Percentiles rank a stretch among this genome's conserved stretches.
phyloP scores from a whole-genome alignment of 139 green algal genomes.

The Coccomyxa sp. region DNA sequence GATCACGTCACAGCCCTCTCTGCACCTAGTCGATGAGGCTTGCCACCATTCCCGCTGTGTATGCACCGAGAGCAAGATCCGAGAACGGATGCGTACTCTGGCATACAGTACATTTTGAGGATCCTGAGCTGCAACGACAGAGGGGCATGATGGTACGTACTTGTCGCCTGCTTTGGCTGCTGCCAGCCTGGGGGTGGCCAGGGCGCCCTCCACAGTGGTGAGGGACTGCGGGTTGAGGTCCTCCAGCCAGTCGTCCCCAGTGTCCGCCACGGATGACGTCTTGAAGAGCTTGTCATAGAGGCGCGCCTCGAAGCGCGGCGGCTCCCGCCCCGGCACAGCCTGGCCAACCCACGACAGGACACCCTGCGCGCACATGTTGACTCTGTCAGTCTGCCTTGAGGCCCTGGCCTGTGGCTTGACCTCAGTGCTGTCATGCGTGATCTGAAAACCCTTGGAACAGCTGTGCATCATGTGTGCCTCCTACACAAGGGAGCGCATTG shows the following conservation, averaged over 20 bases:
- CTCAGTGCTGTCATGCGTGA: too few relatives aligned
- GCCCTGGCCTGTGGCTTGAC: too few relatives aligned
- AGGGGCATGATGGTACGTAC: background rate
- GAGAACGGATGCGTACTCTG: too few relatives aligned
- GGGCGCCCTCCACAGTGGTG: slow-evolving; percentile 41
- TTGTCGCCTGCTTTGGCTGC: slow-evolving; percentile 31
- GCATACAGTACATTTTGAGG: too few relatives aligned
- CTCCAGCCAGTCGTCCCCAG: slow-evolving; percentile 71
- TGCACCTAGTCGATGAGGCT: too few relatives aligned
- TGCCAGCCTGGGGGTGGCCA: slow-evolving; percentile 30
- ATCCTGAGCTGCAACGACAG: background rate
- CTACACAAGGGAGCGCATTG: too few relatives aligned
- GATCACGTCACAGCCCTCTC: too few relatives aligned
- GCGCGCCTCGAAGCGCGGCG: slow-evolving; percentile 60
- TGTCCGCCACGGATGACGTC: slow-evolving; percentile 45
- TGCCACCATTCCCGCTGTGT: too few relatives aligned
- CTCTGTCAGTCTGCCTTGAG: too few relatives aligned
- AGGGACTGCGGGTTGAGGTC: slow-evolving; percentile 80
- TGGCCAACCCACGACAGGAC: slow-evolving; percentile 95
- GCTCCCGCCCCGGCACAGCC: slow-evolving; percentile 60
- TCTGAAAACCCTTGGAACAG: too few relatives aligned
- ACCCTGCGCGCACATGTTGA: slow-evolving; percentile 58
- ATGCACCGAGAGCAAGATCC: too few relatives aligned
- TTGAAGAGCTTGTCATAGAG: slow-evolving; percentile 93
- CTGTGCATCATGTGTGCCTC: too few relatives aligned